A percentile compares a stretch with the other conserved stretches of the same genome.
phyloP scores from a whole-genome alignment of 2,329 filamentous ascomycete genomes.

The Colletotrichum karsti region DNA sequence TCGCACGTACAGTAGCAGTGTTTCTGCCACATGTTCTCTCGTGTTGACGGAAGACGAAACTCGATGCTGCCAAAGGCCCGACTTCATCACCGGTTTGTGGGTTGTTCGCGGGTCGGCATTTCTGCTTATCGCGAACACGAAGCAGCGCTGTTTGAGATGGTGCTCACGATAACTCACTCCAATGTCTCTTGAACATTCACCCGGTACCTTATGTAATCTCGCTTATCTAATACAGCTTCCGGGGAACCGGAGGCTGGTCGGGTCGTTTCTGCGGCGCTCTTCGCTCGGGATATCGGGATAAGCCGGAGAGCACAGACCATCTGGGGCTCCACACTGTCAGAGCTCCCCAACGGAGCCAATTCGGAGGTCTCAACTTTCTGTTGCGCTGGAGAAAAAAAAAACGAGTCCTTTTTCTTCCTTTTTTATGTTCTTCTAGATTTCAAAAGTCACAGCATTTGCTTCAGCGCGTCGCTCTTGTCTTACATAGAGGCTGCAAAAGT shows the following conservation, averaged over 20 bases:
- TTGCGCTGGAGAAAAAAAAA: slow-evolving; percentile 15
- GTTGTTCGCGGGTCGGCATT: no score
- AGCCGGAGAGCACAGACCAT: slow-evolving; percentile 19
- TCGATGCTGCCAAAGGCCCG: no score
- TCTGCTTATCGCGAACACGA: no score
- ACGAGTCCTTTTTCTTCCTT: background rate
- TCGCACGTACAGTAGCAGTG: background rate
- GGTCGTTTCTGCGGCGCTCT: slow-evolving; percentile 1
- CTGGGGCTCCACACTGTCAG: background rate
- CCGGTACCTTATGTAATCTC: background rate
- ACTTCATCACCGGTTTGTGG: no score
- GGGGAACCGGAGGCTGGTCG: background rate
- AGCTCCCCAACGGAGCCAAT: slow-evolving; percentile 20
- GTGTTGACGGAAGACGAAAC: background rate
- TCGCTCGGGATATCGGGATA: slow-evolving; percentile 15
- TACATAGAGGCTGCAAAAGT: background rate
- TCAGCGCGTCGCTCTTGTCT: background rate
- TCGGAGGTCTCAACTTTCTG: slow-evolving; percentile 13
- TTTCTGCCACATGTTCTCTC: background rate
- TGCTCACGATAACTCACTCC: background rate
- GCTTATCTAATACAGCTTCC: background rate
- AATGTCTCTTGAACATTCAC: background rate
- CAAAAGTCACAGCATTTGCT: background rate
- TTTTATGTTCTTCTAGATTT: background rate
- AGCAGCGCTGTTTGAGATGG: background rate